These are phyloP conservation scores for Fibroporia radiculosa DNA, from an alignment of 768 basidiomycete genomes.

Conservation along the genomic window DNA sequence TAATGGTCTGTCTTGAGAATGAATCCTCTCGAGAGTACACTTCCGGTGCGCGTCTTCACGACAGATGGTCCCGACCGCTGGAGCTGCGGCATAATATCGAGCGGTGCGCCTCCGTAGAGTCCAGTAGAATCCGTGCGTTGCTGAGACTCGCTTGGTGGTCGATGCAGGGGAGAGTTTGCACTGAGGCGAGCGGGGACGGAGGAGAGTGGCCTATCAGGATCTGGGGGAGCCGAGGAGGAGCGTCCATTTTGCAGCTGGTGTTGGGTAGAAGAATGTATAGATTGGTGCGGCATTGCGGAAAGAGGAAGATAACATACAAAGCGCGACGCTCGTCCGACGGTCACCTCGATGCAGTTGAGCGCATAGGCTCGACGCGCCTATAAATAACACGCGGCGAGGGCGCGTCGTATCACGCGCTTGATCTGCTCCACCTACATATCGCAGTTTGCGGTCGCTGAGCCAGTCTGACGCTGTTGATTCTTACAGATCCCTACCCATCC, in stretches of 20 bases:
- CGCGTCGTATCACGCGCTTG: no score
- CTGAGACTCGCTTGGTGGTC: neutral
- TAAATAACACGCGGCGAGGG: no score
- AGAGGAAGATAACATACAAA: no score
- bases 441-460: no score
- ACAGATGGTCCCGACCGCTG: slow-evolving; percentile 63
- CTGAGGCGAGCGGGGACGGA: neutral
- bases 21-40: slow-evolving; percentile 80
- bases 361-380: no score
- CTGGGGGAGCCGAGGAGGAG: slow-evolving; percentile 10
- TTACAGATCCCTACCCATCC: no score
- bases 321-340: no score
- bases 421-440: no score
- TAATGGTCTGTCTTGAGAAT: slow-evolving; percentile 94
- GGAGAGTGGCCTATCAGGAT: neutral
- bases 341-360: no score
- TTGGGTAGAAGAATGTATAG: neutral
- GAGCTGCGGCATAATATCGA: slow-evolving; percentile 58
- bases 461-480: no score
- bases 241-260: slow-evolving; percentile 6
- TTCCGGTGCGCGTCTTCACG: slow-evolving; percentile 77
- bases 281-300: neutral
- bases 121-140: neutral
- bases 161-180: neutral
- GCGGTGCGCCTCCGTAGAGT: slow-evolving; percentile 17